Evolutionary conservation across 306 rosid genomes (phyloP).

Genomic region (Benincasa hispida): DNA sequence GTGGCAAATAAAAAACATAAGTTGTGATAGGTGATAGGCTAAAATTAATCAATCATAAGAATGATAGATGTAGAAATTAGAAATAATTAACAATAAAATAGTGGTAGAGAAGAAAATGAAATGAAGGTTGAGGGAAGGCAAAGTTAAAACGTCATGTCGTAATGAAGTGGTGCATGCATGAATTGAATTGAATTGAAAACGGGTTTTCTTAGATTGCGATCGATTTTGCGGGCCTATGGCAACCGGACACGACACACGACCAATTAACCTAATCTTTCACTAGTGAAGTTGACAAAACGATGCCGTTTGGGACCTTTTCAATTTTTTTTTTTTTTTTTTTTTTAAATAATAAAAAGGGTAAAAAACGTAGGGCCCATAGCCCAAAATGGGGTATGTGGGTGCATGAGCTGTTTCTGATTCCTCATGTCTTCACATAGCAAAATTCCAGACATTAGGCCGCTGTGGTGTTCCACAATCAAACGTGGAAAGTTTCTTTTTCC

Average conservation of each 20-base stretch:
- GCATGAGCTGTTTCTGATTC: slow-evolving; percentile 39
- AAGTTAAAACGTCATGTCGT: not conserved
- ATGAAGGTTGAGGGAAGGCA: not conserved
- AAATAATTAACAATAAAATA: not conserved
- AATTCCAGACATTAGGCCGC: not conserved
- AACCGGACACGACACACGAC: not conserved
- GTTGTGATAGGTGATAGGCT: too few species aligned
- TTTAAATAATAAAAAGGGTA: not conserved
- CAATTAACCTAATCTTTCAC: not conserved
- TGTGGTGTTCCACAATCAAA: not conserved
- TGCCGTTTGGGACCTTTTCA: not conserved
- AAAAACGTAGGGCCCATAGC: not conserved
- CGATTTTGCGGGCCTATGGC: not conserved
- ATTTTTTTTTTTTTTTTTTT: too few species aligned
- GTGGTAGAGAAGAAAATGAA: not conserved
- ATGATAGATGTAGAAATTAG: not conserved
- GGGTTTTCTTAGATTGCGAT: not conserved
- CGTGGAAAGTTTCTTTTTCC: not conserved
- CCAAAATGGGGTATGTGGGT: slow-evolving; percentile 14
- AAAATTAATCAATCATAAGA: not conserved
- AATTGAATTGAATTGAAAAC: not conserved
- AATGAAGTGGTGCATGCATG: not conserved
- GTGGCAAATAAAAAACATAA: too few species aligned
- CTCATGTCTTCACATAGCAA: slow-evolving; percentile 17
- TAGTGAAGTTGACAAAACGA: not conserved